Evolutionary conservation across 108 stramenopile species (phyloP).

Genomic region (Cyclostephanos tholiformis): DNA sequence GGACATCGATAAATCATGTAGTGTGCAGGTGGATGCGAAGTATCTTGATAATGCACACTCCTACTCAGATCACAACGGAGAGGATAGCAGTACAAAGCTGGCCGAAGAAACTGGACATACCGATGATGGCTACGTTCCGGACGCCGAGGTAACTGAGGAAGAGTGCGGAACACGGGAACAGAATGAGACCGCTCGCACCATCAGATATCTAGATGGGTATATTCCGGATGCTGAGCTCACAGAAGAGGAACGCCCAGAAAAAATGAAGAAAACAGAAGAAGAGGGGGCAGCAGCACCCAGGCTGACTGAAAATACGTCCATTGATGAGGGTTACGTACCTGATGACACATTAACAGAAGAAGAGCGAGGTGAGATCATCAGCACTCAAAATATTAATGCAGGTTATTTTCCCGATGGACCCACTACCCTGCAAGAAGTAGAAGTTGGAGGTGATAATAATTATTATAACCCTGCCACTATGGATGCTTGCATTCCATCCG

Average conservation of each 20-base stretch:
- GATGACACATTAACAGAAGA: slow-evolving; percentile 30
- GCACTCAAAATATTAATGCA: slow-evolving; percentile 11
- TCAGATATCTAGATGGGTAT: slow-evolving; percentile 37
- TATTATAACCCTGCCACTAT: background rate
- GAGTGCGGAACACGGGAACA: slow-evolving; percentile 5
- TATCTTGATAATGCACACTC: slow-evolving; percentile 17
- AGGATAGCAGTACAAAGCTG: slow-evolving; percentile 22
- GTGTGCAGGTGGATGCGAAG: slow-evolving; percentile 20
- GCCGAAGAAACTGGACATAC: slow-evolving; percentile 12
- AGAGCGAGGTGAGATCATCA: slow-evolving; percentile 10
- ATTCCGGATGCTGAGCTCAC: slow-evolving; percentile 43
- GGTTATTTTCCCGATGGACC: slow-evolving; percentile 42
- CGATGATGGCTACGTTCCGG: slow-evolving; percentile 48
- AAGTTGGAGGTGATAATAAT: slow-evolving; percentile 27
- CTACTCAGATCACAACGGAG: slow-evolving; percentile 30
- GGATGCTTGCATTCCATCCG: background rate
- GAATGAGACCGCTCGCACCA: background rate
- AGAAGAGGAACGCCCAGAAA: slow-evolving; percentile 32
- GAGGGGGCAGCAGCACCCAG: background rate
- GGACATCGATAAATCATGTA: slow-evolving; percentile 7
- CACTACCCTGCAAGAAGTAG: slow-evolving; percentile 33
- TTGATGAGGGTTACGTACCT: slow-evolving; percentile 29
- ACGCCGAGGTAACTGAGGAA: slow-evolving; percentile 47
- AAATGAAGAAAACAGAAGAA: slow-evolving; percentile 1
- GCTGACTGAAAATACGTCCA: slow-evolving; percentile 12